Evolutionary conservation across 805 yeast genomes (phyloP), one percentile per base, ranked within the genome.

Genomic region (Yarrowia sp.): DNA sequence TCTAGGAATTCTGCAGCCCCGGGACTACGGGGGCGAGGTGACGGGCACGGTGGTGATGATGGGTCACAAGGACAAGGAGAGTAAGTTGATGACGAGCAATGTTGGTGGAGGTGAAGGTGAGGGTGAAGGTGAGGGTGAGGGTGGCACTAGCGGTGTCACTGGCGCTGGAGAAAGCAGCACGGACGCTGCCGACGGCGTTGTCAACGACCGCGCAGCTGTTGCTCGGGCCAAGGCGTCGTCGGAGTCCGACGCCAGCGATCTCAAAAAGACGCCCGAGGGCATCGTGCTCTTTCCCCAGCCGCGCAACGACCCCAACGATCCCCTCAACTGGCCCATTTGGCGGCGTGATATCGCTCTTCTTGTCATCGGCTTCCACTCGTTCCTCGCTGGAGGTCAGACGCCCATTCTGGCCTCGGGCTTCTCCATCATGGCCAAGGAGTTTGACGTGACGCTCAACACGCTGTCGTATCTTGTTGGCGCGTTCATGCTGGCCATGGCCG

Each of bases 301-400:
- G 5, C 82, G 81, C 36, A 81, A 83, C 66, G 75, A 80, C 65
- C 85, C 86, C 4, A 83, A 84, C 66, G 88, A 84, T 65, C 88
- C 88, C 2, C 73, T 84, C 39, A 84, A 84, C 67, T 83, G 88
- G 88, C 86, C 87, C 0, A 67, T 77, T 7, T 81, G 85, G 83
- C 75, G 81, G 39, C 74, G 86, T 27, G 87, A 84, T 64, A 63
- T 81, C 49, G 81, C 86, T 7, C 71, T 84, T 39, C 65, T 77
- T 10, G 79, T 79, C 16, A 77, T 84, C 32, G 86, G 87, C 5
- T 77, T 81, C 66, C 85, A 81, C 64, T 80, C 83, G 12, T 81
- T 84, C 66, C 72, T 84, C 10, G 83, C 84, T 4, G 88, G 87
- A 29, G 87, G 88, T 31, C 84, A 81, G 70, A 78, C 85, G 3